Base-by-base conservation (phyloP, 2,329 filamentous ascomycete species). In the Fonsecaea nubica region DNA sequence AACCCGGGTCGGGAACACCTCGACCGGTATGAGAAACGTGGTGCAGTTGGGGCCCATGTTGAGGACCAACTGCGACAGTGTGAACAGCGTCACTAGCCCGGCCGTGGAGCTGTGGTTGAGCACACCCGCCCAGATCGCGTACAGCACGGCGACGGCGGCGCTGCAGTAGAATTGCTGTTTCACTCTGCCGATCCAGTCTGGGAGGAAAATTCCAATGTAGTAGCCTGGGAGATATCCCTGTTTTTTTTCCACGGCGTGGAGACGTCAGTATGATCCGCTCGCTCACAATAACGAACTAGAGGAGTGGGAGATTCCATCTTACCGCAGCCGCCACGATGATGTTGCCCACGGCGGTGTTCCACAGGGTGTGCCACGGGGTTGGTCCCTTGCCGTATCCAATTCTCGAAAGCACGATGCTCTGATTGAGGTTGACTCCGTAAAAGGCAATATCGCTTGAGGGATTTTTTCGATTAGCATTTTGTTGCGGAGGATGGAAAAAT, bases 1-100 rank as follows among this genome's bases (percentile, higher is more conserved):
- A 71, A 88, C 89, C 68, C 83, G 82, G 1, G 87, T 89, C 0
- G 86, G 87, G 73, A 90, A 90, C 50, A 88, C 84, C 73, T 90
- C 87, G 50, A 86, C 87, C 1, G 87, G 86, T 15, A 89, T 84
- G 62, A 89, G 85, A 72, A 89, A 89, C 0, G 86, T 89, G 10
- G 88, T 82, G 0, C 85, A 86, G 71, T 89, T 89, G 50, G 86
- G 86, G 10, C 59, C 59, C 59, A 62, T 62, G 52, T 62, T 63
- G 38, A 79, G 77, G 62, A 77, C 67, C 33, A 75, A 71, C 42
- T 74, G 73, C 48, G 74, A 77, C 7, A 77, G 72, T 36, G 73
- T 71, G 54, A 76, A 72, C n/a, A 76, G 67, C 4, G 72, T 70
- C 63, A 76, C 73, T 40, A 74, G 65, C 1, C 71, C 72, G n/a